Conservation (phyloP, 257 asterid species). For the Solanum bukasovii region DNA sequence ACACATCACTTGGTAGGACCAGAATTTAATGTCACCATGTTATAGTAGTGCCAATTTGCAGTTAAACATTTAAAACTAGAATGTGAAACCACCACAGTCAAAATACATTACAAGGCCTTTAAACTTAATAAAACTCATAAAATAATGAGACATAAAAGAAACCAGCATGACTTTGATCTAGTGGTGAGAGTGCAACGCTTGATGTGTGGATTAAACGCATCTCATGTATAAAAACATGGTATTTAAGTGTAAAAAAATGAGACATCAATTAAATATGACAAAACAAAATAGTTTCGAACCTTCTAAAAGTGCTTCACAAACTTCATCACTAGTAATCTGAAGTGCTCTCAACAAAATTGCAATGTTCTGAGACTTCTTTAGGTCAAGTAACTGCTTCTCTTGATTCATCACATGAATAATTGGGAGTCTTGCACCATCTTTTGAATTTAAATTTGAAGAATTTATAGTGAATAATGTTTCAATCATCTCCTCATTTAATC, state of each 20-base stretch:
- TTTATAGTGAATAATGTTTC: constrained; percentile 52
- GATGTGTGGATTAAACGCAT: neutral
- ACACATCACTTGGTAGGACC: neutral
- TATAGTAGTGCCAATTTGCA: neutral
- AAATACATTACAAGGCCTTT: neutral
- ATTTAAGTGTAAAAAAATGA: neutral
- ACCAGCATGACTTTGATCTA: neutral
- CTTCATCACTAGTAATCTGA: constrained; percentile 61
- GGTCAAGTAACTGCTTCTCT: constrained; percentile 55
- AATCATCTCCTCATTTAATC: constrained; percentile 83
- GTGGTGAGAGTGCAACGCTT: neutral
- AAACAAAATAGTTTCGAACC: constrained; percentile 11
- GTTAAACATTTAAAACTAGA: neutral
- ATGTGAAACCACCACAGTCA: neutral
- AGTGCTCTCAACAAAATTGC: constrained; percentile 65
- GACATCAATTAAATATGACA: neutral
- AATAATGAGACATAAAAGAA: neutral
- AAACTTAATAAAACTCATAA: neutral
- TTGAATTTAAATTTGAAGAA: constrained; percentile 26
- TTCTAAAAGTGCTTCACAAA: constrained; percentile 73
- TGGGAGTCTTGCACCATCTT: constrained; percentile 27
- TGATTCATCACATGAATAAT: constrained; percentile 17
- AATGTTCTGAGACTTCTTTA: constrained; percentile 73
- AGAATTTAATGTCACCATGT: neutral
- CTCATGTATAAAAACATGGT: neutral